These are phyloP conservation scores for Avena sativa DNA, from an alignment of 176 grass and related monocot species.

Conservation along the genomic window DNA sequence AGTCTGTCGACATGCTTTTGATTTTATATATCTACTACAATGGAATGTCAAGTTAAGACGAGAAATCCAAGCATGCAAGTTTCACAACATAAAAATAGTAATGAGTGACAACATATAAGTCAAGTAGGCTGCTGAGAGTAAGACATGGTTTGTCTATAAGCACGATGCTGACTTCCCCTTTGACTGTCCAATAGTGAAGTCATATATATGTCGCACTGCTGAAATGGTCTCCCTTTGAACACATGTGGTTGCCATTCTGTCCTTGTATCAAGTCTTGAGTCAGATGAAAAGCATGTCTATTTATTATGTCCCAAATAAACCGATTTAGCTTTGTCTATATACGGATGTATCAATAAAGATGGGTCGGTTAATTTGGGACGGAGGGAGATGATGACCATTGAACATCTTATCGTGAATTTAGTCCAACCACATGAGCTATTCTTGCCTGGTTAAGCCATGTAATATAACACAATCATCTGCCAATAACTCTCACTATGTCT, in stretches of 20 bases:
- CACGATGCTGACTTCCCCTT: not conserved
- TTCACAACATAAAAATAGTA: not conserved
- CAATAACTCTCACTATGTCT: not conserved
- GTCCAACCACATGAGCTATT: not conserved
- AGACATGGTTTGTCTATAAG: not conserved
- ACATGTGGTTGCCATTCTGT: not conserved
- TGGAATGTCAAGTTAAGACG: not conserved
- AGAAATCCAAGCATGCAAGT: not conserved
- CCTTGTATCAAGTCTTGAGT: too few species aligned
- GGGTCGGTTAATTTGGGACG: too few species aligned
- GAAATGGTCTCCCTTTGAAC: not conserved
- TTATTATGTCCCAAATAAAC: too few species aligned
- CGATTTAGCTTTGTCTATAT: too few species aligned
- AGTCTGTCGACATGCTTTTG: not conserved
- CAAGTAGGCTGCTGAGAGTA: not conserved
- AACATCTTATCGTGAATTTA: not conserved
- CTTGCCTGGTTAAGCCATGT: not conserved
- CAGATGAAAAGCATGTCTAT: not conserved
- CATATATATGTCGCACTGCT: not conserved
- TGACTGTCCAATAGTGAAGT: not conserved
- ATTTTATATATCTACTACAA: not conserved
- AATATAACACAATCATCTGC: not conserved
- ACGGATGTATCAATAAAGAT: not conserved
- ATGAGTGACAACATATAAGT: not conserved
- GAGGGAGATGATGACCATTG: not conserved